Conservation (phyloP, 2,329 filamentous ascomycete genomes). For the Dactylella cylindrospora region DNA sequence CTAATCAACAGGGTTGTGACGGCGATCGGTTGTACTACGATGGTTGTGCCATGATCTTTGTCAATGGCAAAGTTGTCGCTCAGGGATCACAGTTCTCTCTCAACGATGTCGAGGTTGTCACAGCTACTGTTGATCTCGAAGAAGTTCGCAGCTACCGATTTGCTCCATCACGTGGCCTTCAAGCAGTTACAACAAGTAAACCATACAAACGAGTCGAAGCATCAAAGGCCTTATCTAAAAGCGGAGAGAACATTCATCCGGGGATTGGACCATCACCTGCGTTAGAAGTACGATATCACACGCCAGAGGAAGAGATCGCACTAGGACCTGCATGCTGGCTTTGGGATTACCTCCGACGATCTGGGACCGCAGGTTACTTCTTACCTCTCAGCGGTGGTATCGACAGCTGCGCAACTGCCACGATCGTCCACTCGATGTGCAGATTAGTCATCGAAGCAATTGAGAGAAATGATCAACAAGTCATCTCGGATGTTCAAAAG, state of each 20-base stretch:
- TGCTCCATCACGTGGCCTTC: conserved; percentile 61
- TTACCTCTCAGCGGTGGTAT: conserved; percentile 64
- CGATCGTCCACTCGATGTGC: conserved; percentile 58
- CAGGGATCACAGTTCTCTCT: conserved; percentile 68
- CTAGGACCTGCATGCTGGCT: conserved; percentile 66
- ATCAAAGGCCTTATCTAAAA: conserved; percentile 55
- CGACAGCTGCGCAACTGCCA: conserved; percentile 60
- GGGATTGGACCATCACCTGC: conserved; percentile 55
- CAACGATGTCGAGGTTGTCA: conserved; percentile 65
- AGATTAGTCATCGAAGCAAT: conserved; percentile 60
- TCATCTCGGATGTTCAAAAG: conserved; percentile 59
- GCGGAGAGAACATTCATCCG: conserved; percentile 55
- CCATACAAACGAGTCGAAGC: conserved; percentile 57
- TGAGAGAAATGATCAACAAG: conserved; percentile 56
- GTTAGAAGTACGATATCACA: conserved; percentile 59
- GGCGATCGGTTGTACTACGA: conserved; percentile 66
- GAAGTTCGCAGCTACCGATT: conserved; percentile 66
- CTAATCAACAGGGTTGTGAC: conserved; percentile 63
- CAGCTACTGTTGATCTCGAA: conserved; percentile 69
- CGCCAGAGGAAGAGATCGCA: conserved; percentile 68
- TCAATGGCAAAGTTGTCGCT: conserved; percentile 64
- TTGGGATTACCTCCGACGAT: conserved; percentile 64
- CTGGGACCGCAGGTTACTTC: conserved; percentile 59
- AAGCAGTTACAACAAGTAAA: conserved; percentile 58
- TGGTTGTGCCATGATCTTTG: conserved; percentile 64